A percentile compares a stretch with the other conserved stretches of the same genome.
Conservation (phyloP, 1,284 basidiomycete genomes). For the Irpex sp. region DNA sequence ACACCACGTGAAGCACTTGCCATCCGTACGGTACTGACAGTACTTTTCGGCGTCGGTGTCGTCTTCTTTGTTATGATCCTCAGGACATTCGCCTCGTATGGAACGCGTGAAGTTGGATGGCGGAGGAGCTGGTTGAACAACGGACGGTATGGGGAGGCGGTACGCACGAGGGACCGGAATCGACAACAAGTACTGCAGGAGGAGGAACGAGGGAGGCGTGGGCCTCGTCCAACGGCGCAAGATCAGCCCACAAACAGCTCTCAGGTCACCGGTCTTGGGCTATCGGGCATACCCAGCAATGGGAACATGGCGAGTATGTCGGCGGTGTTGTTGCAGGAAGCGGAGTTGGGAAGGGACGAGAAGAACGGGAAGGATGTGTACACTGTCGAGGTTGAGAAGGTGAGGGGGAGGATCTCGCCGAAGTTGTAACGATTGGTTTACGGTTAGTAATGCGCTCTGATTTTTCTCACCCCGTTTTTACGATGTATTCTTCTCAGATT, state of each 20-base stretch:
- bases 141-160: not conserved
- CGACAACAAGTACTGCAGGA: not conserved
- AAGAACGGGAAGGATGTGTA: conserved; percentile 1
- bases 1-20: conserved; percentile 36
- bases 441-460: not conserved
- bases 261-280: conserved; percentile 7
- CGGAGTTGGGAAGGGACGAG: not conserved
- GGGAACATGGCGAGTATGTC: conserved; percentile 11
- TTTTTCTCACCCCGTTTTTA: not conserved
- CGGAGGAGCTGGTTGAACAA: conserved; percentile 10
- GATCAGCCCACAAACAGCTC: conserved; percentile 1
- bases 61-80: conserved; percentile 62
- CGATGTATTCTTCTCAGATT: not conserved
- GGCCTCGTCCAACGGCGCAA: not conserved
- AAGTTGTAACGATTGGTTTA: conserved; percentile 5
- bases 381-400: not conserved
- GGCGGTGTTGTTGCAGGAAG: conserved; percentile 7
- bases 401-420: conserved; percentile 7
- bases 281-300: conserved; percentile 8
- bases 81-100: conserved; percentile 56
- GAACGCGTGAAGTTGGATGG: conserved; percentile 13
- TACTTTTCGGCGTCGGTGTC: conserved; percentile 54
- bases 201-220: not conserved
- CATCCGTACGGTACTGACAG: conserved; percentile 54
- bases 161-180: conserved; percentile 3